Evolutionary conservation across 257 asterid species (phyloP), one percentile per base, ranked within the genome.

Genomic region (Jacaranda copaia): DNA sequence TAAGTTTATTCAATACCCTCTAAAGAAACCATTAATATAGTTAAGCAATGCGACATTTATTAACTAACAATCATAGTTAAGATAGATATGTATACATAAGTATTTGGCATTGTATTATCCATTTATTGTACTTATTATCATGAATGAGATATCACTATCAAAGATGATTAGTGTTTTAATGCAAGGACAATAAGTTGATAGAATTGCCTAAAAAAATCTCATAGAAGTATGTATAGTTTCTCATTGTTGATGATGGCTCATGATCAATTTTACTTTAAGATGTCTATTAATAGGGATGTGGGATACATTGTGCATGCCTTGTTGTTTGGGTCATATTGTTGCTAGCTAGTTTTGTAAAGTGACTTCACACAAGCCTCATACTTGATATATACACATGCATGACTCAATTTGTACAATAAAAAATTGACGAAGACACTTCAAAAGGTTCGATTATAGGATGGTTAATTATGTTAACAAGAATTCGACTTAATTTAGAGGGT

Each of bases 341-440:
- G 82, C 66, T 72, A 77, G 81, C 66, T 68, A 77, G 75, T 52
- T 77, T 69, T 74, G 77, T 63, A 80, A 61, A 73, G 76, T 74
- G 88, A 85, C 88, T 49, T 74, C 77, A 73, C 86, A 70, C 53
- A 69, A 76, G 36, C 76, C 77, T 39, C 62, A 36, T 45, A 51
- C 14, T 69, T 76, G 68, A 46, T 81, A 45, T 62, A 75, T 79
- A 48, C 4, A 48, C 68, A 71, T 67, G 81, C 77, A 53, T 18
- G 80, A 71, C 73, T 68, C 73, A 57, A 40, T 48, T 70, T 81
- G 40, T 49, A 62, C 60, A 70, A 70, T 69, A 69, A 69, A 69
- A 69, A 56, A 73, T 71, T 75, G 85, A 75, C 18, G 77, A 57
- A 43, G 79, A 84, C 84, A 20, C 16, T 49, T 69, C 85, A 63